phyloP scores from a whole-genome alignment of 257 asterid species.

The Solanum paucissectum region DNA sequence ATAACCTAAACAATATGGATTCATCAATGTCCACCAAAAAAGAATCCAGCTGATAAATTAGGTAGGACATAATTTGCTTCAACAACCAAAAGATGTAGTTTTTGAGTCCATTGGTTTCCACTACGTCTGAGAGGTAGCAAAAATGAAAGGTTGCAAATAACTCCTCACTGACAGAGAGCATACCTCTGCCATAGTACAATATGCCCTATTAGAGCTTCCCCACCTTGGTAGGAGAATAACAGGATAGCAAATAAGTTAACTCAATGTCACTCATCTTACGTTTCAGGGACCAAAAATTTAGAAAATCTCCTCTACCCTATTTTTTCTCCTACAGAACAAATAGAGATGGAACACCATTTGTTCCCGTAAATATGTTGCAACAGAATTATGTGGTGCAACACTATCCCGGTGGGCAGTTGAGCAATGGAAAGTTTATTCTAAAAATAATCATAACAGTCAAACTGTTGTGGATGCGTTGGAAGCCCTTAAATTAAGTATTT shows the following conservation, averaged over 20 bases:
- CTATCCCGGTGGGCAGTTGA: not conserved
- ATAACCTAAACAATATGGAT: conserved; percentile 34
- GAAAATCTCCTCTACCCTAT: not conserved
- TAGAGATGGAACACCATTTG: not conserved
- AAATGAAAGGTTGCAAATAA: not conserved
- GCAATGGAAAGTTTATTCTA: not conserved
- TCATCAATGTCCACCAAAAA: not conserved
- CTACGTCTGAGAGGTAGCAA: not conserved
- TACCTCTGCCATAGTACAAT: not conserved
- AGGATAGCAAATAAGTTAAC: not conserved
- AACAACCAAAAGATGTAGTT: not conserved
- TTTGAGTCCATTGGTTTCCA: not conserved
- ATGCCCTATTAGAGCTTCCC: not conserved
- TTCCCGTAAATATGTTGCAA: not conserved
- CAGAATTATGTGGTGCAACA: not conserved
- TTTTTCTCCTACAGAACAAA: not conserved
- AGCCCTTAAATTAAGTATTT: no score
- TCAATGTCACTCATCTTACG: not conserved
- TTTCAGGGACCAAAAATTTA: not conserved
- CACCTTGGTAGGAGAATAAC: not conserved
- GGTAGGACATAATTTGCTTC: not conserved
- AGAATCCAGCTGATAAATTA: not conserved
- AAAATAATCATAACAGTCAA: not conserved
- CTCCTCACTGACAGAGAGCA: not conserved
- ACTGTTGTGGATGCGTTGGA: not conserved